Conservation (phyloP, 371 early-diverging fungal genomes). For the Nematocida minor region DNA sequence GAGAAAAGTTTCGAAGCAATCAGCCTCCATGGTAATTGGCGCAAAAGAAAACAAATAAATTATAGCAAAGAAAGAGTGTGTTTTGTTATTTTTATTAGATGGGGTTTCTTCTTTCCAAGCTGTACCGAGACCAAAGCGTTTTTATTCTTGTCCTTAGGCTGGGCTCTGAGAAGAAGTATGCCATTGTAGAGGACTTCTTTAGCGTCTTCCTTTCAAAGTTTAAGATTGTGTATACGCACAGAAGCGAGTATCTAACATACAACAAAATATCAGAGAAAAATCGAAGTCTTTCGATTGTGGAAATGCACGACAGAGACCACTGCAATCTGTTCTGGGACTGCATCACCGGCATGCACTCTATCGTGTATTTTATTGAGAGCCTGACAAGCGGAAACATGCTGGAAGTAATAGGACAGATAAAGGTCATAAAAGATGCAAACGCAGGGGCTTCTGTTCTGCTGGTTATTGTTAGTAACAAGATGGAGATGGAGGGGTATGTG, state of each 20-base stretch:
- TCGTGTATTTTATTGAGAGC: conserved; percentile 12
- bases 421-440: conserved; percentile 16
- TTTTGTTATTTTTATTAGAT: conserved; percentile 26
- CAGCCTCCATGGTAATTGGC: too few relatives aligned
- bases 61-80: too few relatives aligned
- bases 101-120: conserved; percentile 48
- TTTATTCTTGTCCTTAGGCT: conserved; percentile 35
- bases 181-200: conserved; percentile 27
- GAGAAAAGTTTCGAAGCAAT: too few relatives aligned
- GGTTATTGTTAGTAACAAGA: not conserved
- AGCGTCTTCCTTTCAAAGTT: not conserved
- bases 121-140: conserved; percentile 10
- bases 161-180: not conserved
- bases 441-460: conserved; percentile 22
- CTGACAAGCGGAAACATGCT: not conserved
- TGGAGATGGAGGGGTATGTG: not conserved
- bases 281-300: not conserved
- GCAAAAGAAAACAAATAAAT: too few relatives aligned
- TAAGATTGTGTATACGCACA: not conserved
- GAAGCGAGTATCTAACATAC: conserved; percentile 27
- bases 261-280: not conserved
- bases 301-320: conserved; percentile 36
- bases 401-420: not conserved
- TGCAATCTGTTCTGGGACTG: conserved; percentile 44
- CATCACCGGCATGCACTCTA: conserved; percentile 20